These are phyloP conservation scores for Mrakia hoshinonis DNA, from an alignment of 768 basidiomycete genomes.

Conservation along the genomic window DNA sequence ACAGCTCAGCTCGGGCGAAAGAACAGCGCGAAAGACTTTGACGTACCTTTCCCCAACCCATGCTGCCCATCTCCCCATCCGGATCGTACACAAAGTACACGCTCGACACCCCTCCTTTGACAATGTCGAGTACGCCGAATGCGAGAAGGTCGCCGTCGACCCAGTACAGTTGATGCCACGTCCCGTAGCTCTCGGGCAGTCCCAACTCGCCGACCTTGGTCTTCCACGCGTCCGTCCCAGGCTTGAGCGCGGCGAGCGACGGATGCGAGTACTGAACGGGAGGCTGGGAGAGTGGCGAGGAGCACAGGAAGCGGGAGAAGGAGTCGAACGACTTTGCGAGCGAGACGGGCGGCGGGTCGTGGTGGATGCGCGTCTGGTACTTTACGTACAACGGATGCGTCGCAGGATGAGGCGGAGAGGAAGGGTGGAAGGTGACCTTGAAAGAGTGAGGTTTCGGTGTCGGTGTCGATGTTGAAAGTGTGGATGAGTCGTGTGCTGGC, in stretches of 20 bases:
- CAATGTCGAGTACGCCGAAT: slow-evolving; percentile 78
- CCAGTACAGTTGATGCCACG: slow-evolving; percentile 27
- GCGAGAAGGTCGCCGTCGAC: slow-evolving; percentile 74
- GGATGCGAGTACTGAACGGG: background rate
- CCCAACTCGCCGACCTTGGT: background rate
- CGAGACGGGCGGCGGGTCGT: slow-evolving; percentile 8
- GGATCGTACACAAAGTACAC: slow-evolving; percentile 85
- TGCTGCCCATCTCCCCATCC: slow-evolving; percentile 51
- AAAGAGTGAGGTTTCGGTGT: slow-evolving; percentile 51
- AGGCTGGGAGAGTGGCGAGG: slow-evolving; percentile 19
- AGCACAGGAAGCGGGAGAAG: slow-evolving; percentile 28
- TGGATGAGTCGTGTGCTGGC: slow-evolving; percentile 34
- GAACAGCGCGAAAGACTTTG: background rate
- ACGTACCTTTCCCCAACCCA: slow-evolving; percentile 67
- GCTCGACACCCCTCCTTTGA: slow-evolving; percentile 70
- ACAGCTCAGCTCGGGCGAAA: background rate
- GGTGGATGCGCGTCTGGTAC: slow-evolving; percentile 23
- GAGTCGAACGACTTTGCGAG: slow-evolving; percentile 4
- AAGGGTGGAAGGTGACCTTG: slow-evolving; percentile 19
- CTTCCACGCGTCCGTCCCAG: background rate
- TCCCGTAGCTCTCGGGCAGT: slow-evolving; percentile 17
- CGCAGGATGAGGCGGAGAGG: slow-evolving; percentile 22
- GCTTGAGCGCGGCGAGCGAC: background rate
- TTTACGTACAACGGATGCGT: slow-evolving; percentile 20
- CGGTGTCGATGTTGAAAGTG: slow-evolving; percentile 59